Evolutionary conservation across 176 grass and related monocot species (phyloP), one percentile per base, ranked within the genome.

Genomic region (Raddia guianensis): DNA sequence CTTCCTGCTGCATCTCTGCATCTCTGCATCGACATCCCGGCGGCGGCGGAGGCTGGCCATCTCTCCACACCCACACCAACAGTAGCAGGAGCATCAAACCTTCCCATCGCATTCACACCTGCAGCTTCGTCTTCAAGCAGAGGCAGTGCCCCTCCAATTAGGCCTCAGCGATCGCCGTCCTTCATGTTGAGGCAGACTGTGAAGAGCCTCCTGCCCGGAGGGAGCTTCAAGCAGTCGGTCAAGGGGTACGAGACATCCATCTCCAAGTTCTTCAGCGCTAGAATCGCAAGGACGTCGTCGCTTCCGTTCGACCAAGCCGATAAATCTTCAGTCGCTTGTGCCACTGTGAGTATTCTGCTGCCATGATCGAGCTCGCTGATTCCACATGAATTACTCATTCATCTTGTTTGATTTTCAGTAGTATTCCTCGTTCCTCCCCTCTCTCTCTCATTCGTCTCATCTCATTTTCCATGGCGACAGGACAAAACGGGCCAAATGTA

Each of bases 1-100:
- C 27, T 27, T 27, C 27, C 27, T 27, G 27, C 27, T 27, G 59
- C 63, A 2, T 50, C 49, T 32, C 1, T 27, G 27, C 69, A 75
- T 18, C 86, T 93, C 73, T 88, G 75, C 0, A 91, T 98, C 75
- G 88, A 95, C 69, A 78, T 98, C 48, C 90, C 86, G 1, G n/a
- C 85, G 27, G 27, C 27, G 27, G 27, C 13, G n/a, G 56, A 88
- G 18, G 44, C 54, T 9, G 40, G 67, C 3, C 46, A 45, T 12
- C 35, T 77, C 33, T 20, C 51, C 10, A 80, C 75, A 4, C 77
- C 85, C 5, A 65, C 85, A 63, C 18, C 44, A 84, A 13, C 14
- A 75, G 27, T 1, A 27, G 27, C 27, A 27, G 27, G 48, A 43
- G 72, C 78, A 63, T 44, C 45, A n/a, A 66, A 46, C 50, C 80